Evolutionary conservation across 805 yeast species (phyloP).

Genomic region (Pichia occidentalis): DNA sequence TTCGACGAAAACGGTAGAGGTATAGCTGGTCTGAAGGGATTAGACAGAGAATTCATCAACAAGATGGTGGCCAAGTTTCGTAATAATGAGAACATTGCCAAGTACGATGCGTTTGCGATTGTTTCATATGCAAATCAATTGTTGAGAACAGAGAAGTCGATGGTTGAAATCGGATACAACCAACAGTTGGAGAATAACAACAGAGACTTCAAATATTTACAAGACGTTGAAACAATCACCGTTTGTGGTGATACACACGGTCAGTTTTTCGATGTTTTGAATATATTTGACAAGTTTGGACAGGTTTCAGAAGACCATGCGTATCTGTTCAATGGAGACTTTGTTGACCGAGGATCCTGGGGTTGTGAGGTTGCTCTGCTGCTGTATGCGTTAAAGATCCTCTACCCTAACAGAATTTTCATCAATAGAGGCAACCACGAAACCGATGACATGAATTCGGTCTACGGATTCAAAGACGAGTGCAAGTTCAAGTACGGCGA

Average conservation of each 20-base stretch:
- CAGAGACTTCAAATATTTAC: constrained; percentile 31
- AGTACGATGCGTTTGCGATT: constrained; percentile 76
- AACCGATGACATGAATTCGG: constrained; percentile 92
- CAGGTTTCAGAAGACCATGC: constrained; percentile 58
- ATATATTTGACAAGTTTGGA: constrained; percentile 72
- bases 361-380: constrained; percentile 91
- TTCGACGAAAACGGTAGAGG: constrained; percentile 27
- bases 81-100: constrained; percentile 68
- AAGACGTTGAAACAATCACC: constrained; percentile 48
- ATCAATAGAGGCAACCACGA: constrained; percentile 96
- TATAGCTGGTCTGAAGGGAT: constrained; percentile 28
- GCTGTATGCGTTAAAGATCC: constrained; percentile 67
- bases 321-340: constrained; percentile 92
- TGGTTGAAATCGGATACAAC: constrained; percentile 57
- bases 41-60: constrained; percentile 49
- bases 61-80: constrained; percentile 67
- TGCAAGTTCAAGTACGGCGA: constrained; percentile 85
- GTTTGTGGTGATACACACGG: constrained; percentile 99
- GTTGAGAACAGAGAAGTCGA: constrained; percentile 58
- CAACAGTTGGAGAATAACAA: constrained; percentile 31
- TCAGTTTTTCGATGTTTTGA: constrained; percentile 83
- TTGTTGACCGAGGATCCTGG: constrained; percentile 98
- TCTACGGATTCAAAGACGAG: constrained; percentile 95
- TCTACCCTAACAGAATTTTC: constrained; percentile 63
- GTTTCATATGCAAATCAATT: constrained; percentile 63